Evolutionary conservation across 805 yeast species (phyloP).

Genomic region (Torulaspora indica): DNA sequence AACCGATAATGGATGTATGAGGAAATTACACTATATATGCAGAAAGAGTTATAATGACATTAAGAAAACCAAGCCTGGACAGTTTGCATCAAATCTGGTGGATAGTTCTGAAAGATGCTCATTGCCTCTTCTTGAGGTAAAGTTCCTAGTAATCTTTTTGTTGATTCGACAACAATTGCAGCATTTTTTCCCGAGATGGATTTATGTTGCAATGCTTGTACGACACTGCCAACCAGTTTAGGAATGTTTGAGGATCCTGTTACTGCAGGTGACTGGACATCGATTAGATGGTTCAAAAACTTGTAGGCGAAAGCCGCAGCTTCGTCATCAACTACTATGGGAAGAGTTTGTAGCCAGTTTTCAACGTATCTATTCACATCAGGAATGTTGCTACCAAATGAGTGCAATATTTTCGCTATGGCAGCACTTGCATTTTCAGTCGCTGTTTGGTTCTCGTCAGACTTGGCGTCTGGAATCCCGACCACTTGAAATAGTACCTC

Average conservation of each 20-base stretch:
- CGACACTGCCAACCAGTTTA: conserved; percentile 59
- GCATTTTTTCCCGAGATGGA: conserved; percentile 71
- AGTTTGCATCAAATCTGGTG: conserved; percentile 55
- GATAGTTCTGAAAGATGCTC: conserved; percentile 56
- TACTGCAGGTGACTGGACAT: conserved; percentile 58
- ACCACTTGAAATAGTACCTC: conserved; percentile 71
- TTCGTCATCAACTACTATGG: conserved; percentile 76
- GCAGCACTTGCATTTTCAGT: conserved; percentile 83
- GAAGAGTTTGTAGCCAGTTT: conserved; percentile 79
- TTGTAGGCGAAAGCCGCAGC: conserved; percentile 83
- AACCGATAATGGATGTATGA: background rate
- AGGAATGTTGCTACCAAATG: conserved; percentile 55
- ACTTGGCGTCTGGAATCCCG: conserved; percentile 71
- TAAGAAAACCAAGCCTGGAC: conserved; percentile 55
- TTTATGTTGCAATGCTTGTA: conserved; percentile 67
- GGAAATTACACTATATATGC: conserved; percentile 6
- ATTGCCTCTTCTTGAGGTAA: conserved; percentile 69
- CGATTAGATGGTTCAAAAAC: conserved; percentile 68
- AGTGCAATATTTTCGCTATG: conserved; percentile 74
- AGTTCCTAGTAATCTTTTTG: conserved; percentile 58
- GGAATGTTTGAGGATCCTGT: conserved; percentile 46
- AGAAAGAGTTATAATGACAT: conserved; percentile 2
- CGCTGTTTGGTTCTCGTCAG: conserved; percentile 79
- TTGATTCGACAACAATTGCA: conserved; percentile 53
- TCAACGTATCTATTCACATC: conserved; percentile 57